Evolutionary conservation across 1,139 yeast genomes (phyloP).

Genomic region (Pichia norvegensis): DNA sequence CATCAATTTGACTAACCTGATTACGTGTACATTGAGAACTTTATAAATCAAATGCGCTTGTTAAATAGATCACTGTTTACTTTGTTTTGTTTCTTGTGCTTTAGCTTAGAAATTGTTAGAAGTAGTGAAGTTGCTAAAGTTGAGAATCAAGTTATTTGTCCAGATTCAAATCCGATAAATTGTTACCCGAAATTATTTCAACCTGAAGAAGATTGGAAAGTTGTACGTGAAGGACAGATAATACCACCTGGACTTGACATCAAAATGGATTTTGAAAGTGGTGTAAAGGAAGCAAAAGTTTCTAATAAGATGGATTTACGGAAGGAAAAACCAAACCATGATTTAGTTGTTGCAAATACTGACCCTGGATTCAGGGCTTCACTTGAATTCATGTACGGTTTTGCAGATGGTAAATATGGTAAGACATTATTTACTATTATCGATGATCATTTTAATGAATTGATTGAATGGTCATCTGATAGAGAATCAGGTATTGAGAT

Average conservation of each 20-base stretch:
- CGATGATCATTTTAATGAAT: slow-evolving; percentile 35
- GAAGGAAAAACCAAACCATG: slow-evolving; percentile 11
- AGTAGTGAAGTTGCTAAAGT: neutral
- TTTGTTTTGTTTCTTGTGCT: neutral
- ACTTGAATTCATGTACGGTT: slow-evolving; percentile 5
- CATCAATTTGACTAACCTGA: too few species aligned
- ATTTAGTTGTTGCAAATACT: slow-evolving; percentile 7
- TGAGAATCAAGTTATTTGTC: slow-evolving; percentile 35
- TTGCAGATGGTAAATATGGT: neutral
- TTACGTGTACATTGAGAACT: too few species aligned
- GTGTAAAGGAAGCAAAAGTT: slow-evolving; percentile 58
- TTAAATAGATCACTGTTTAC: neutral
- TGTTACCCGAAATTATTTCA: slow-evolving; percentile 60
- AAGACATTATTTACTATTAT: neutral
- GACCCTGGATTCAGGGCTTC: slow-evolving; percentile 7
- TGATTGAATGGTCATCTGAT: slow-evolving; percentile 60
- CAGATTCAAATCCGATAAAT: slow-evolving; percentile 37
- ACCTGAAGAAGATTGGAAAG: slow-evolving; percentile 63
- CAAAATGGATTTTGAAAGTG: slow-evolving; percentile 60
- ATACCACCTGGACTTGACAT: slow-evolving; percentile 77
- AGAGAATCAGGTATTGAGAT: slow-evolving; percentile 49
- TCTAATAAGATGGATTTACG: slow-evolving; percentile 13
- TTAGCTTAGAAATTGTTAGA: neutral
- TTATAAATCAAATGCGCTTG: neutral
- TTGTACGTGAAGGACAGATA: slow-evolving; percentile 56